Evolutionary conservation across 495 filamentous ascomycete species (phyloP).

Genomic region (Aspergillus cristatus): DNA sequence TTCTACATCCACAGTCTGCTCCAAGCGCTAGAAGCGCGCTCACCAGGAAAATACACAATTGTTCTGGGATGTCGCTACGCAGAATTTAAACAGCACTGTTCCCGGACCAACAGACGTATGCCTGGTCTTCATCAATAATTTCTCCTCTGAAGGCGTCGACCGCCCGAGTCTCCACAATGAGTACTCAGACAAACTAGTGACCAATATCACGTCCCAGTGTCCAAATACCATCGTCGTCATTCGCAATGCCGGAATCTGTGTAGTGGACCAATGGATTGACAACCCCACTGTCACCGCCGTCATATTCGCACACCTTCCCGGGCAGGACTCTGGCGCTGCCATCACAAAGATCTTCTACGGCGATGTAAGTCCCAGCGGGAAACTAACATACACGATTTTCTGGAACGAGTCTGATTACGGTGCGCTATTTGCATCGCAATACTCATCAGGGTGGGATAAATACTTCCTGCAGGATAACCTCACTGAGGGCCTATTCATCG

Average conservation of each 20-base stretch:
- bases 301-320: slow-evolving; percentile 52
- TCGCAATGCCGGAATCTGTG: slow-evolving; percentile 47
- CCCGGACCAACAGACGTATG: slow-evolving; percentile 42
- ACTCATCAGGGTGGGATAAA: too few species aligned
- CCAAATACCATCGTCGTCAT: slow-evolving; percentile 55
- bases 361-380: slow-evolving; percentile 48
- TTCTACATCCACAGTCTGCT: slow-evolving; percentile 44
- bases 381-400: slow-evolving; percentile 66
- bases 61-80: slow-evolving; percentile 33
- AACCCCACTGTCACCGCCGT: slow-evolving; percentile 56
- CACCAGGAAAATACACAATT: slow-evolving; percentile 33
- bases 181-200: slow-evolving; percentile 47
- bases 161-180: slow-evolving; percentile 40
- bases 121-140: slow-evolving; percentile 50
- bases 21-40: slow-evolving; percentile 49
- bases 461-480: slow-evolving; percentile 22
- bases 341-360: slow-evolving; percentile 53
- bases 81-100: slow-evolving; percentile 10
- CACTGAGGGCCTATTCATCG: slow-evolving; percentile 52
- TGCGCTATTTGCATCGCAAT: slow-evolving; percentile 43
- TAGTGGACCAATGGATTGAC: slow-evolving; percentile 49
- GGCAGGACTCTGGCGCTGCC: slow-evolving; percentile 49
- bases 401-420: slow-evolving; percentile 53
- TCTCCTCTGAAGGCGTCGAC: slow-evolving; percentile 49
- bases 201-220: slow-evolving; percentile 45